Base-by-base conservation (phyloP, 2,329 filamentous ascomycete species). In the Monosporascus sp. region DNA sequence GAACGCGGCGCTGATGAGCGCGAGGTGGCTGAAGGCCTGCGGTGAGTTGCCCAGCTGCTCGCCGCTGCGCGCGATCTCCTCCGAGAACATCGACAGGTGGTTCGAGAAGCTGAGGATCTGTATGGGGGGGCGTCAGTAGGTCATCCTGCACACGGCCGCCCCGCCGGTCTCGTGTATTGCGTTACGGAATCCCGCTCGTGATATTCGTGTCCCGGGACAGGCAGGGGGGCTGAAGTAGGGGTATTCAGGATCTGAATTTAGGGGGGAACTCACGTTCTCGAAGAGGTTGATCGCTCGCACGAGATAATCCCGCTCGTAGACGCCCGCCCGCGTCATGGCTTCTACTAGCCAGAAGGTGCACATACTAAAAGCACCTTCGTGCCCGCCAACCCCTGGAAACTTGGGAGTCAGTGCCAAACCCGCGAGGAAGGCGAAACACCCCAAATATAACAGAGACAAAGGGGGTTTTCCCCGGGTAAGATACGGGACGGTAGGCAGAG, bases 261-360 rank as follows among this genome's bases (percentile, higher is more conserved):
- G 9, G 11, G 1, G 20, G 22, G 11, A n/a, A 46, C 43, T 46
- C 17, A 46, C 43, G 63, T 89, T 90, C 70, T 91, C 87, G 60
- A 91, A 91, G 43, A 90, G 75, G 59, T 81, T 86, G 59, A 88
- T 77, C 6, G 88, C 82, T 11, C 77, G 74, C 14, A 74, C 67
- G 20, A 85, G 72, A 59, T 88, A 88, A 57, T 81, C 84, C n/a
- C 75, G 73, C 58, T 88, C 83, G 66, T 87, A 86, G 47, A 76
- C 72, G 59, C 79, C 73, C 58, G 87, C 87, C 35, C 88, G 78
- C 31, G 87, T 89, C 70, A 91, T 78, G 24, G 88, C 87, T 69
- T 91, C 88, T 14, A 91, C 86, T 0, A 90, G 80, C 88, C 88
- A 91, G 67, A 91, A 91, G 0, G 87, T 91, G 64, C 87, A 90